A percentile compares a stretch with the other conserved stretches of the same genome.
phyloP scores from a whole-genome alignment of 805 yeast species.

The Middelhovenomyces tepae region DNA sequence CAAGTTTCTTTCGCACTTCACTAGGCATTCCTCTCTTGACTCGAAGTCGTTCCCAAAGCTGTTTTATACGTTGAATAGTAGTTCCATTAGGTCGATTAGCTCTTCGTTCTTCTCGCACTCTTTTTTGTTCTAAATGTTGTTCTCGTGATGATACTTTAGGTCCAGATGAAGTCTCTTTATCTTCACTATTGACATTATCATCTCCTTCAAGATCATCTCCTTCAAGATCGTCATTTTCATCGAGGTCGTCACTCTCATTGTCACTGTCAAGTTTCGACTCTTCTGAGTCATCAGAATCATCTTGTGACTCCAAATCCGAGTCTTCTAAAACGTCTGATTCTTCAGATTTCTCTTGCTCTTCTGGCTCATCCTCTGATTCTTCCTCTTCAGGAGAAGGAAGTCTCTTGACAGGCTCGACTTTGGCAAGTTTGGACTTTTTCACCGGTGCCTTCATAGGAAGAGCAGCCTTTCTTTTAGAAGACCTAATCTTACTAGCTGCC shows the following conservation, averaged over 20 bases:
- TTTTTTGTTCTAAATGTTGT: slow-evolving; percentile 76
- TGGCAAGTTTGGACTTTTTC: no score
- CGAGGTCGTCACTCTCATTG: slow-evolving; percentile 22
- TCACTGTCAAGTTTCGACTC: slow-evolving; percentile 7
- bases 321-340: no score
- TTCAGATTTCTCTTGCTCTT: slow-evolving; percentile 3
- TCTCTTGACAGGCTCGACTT: no score
- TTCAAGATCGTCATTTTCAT: slow-evolving; percentile 24
- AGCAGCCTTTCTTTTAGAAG: no score
- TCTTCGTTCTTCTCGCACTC: slow-evolving; percentile 71
- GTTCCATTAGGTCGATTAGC: slow-evolving; percentile 78
- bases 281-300: slow-evolving; percentile 8
- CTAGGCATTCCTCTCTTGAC: slow-evolving; percentile 76
- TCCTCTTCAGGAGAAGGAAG: no score
- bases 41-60: slow-evolving; percentile 84
- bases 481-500: no score
- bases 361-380: neutral
- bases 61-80: slow-evolving; percentile 76
- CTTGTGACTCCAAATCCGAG: slow-evolving; percentile 7
- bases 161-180: no score
- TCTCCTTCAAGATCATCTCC: slow-evolving; percentile 27
- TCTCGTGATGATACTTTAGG: slow-evolving; percentile 45
- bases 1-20: slow-evolving; percentile 63
- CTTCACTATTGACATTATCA: slow-evolving; percentile 27
- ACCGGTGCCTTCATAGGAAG: no score